Evolutionary conservation across 2,329 filamentous ascomycete genomes (phyloP), one percentile per base, ranked within the genome.

Genomic region (Basipetospora chlamydospora): DNA sequence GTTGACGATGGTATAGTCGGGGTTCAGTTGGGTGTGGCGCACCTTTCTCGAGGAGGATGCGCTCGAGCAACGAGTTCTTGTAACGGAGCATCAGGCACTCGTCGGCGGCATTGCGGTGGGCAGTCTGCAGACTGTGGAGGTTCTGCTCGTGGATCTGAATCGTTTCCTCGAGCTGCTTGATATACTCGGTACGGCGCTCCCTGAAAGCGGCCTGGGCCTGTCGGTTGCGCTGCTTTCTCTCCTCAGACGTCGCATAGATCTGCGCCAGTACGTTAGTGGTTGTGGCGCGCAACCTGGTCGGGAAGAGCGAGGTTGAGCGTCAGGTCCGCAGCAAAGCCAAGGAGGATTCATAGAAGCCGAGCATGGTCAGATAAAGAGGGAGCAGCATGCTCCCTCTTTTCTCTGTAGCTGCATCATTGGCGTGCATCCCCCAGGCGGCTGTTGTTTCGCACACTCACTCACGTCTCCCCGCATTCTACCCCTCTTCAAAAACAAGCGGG

Each of bases 221-320:
- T 48, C 90, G 71, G 55, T 98, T 98, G 46, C 90, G 77, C 62
- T 96, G 90, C 65, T 98, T 96, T 52, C 90, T 79, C 61, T 98
- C 90, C 59, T 98, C 90, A 9, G 90, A 96, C 25, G 90, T 98
- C 38, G 90, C 90, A 69, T 98, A 98, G 45, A 95, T 95, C 88
- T 95, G 47, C 42, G 35, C 20, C 17, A 28, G 33, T 17, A 9
- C 16, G 33, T 35, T 15, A 35, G 33, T 13, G n/a, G 12, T 26
- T 15, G 12, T n/a, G n/a, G n/a, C n/a, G n/a, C n/a, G n/a, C n/a
- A n/a, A n/a, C n/a, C n/a, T n/a, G n/a, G n/a, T n/a, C n/a, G n/a
- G n/a, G n/a, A n/a, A n/a, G n/a, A n/a, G n/a, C n/a, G n/a, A n/a
- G n/a, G n/a, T n/a, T n/a, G n/a, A n/a, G n/a, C n/a, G n/a, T n/a